Conservation (phyloP, 2,329 filamentous ascomycete species). For the Ascochyta rabiei region DNA sequence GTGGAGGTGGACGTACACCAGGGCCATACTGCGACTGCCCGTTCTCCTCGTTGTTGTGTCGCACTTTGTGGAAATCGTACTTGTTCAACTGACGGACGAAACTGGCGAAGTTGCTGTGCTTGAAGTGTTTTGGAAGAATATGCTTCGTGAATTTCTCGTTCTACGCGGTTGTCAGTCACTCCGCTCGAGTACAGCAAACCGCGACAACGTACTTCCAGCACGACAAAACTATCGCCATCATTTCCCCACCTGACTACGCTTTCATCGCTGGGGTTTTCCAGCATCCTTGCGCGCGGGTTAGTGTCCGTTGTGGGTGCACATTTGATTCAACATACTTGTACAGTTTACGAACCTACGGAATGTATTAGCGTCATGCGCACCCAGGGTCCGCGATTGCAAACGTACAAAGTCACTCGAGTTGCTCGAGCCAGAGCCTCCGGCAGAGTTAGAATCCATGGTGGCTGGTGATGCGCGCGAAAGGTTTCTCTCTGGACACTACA, state of each 20-base stretch:
- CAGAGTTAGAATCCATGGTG: slow-evolving; percentile 43
- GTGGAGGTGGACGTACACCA: slow-evolving; percentile 60
- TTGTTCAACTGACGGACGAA: slow-evolving; percentile 97
- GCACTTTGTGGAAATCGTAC: slow-evolving; percentile 98
- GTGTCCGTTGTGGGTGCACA: slow-evolving; percentile 14
- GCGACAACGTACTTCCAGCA: slow-evolving; percentile 75
- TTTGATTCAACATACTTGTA: slow-evolving; percentile 75
- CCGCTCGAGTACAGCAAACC: background rate
- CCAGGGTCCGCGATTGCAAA: slow-evolving; percentile 36
- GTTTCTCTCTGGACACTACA: background rate
- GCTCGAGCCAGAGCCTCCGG: slow-evolving; percentile 60
- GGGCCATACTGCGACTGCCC: slow-evolving; percentile 81
- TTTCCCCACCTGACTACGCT: slow-evolving; percentile 95
- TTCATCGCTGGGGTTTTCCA: slow-evolving; percentile 92
- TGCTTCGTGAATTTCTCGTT: slow-evolving; percentile 98
- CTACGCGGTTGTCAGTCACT: slow-evolving; percentile 56
- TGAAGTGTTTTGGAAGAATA: slow-evolving; percentile 97
- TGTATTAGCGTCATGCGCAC: slow-evolving; percentile 25
- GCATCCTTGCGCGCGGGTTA: slow-evolving; percentile 70
- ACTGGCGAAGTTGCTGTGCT: slow-evolving; percentile 97
- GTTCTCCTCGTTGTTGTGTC: slow-evolving; percentile 86
- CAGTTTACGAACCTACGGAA: slow-evolving; percentile 84
- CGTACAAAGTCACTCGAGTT: slow-evolving; percentile 96
- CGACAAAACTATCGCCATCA: slow-evolving; percentile 93
- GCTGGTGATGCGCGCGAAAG: slow-evolving; percentile 1